phyloP scores from a whole-genome alignment of 371 early-diverging fungal species.

The Basidiobolus meristosporus region DNA sequence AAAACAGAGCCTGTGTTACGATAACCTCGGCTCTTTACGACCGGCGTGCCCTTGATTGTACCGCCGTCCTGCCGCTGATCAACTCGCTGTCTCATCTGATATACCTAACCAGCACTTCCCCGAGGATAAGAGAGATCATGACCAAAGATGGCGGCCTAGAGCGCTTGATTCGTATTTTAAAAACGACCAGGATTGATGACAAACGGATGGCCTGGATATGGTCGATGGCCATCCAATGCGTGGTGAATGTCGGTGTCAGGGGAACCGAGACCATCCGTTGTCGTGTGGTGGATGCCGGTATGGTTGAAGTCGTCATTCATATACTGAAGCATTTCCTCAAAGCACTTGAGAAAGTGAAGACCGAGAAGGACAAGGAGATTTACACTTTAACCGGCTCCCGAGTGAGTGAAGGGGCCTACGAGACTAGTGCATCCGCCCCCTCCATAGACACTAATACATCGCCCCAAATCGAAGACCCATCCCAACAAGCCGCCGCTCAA shows the following conservation, averaged over 20 bases:
- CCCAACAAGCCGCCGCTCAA: no score
- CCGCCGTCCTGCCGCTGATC: conserved; percentile 65
- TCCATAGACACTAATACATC: no score
- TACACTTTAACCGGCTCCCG: no score
- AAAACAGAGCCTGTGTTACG: conserved; percentile 55
- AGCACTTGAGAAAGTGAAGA: conserved; percentile 29
- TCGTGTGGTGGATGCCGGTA: conserved; percentile 67
- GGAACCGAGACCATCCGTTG: conserved; percentile 63
- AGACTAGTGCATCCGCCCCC: no score
- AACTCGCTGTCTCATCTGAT: conserved; percentile 73
- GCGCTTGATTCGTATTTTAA: conserved; percentile 58
- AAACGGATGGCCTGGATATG: conserved; percentile 54
- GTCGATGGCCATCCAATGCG: conserved; percentile 65
- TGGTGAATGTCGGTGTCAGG: conserved; percentile 71
- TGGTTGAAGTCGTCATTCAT: conserved; percentile 54
- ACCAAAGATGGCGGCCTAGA: conserved; percentile 77
- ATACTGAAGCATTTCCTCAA: conserved; percentile 50
- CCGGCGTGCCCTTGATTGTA: conserved; percentile 74
- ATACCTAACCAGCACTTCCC: conserved; percentile 63
- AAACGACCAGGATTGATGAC: conserved; percentile 46
- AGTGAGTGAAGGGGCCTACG: no score
- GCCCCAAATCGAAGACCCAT: no score
- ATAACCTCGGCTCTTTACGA: conserved; percentile 73
- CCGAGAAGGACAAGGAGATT: conserved; percentile 39
- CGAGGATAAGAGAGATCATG: conserved; percentile 59